A percentile compares a stretch with the other conserved stretches of the same genome.
Evolutionary conservation across 257 asterid species (phyloP).

Genomic region (Plantago elongata): DNA sequence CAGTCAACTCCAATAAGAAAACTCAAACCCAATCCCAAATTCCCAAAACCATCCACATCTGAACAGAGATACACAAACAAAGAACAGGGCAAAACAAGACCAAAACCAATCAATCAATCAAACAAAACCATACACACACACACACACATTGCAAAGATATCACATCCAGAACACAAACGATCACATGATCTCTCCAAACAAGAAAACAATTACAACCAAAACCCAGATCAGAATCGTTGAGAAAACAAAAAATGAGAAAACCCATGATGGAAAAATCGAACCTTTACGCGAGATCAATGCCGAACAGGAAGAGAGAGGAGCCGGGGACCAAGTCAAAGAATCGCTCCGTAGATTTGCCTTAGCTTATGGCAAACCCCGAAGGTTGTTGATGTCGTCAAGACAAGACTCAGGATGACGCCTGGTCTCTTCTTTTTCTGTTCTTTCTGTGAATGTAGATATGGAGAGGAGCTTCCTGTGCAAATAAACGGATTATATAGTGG

Average conservation of each 20-base stretch:
- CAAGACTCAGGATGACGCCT: slow-evolving; percentile 1
- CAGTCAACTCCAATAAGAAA: slow-evolving; percentile 18
- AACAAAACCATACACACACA: slow-evolving; percentile 19
- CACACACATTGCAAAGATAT: slow-evolving; percentile 22
- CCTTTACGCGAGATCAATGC: slow-evolving; percentile 31
- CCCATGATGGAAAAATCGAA: slow-evolving; percentile 3
- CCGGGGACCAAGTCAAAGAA: slow-evolving; percentile 10
- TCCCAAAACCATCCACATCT: slow-evolving; percentile 2
- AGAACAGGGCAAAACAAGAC: neutral
- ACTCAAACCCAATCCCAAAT: slow-evolving; percentile 3
- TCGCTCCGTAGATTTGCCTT: neutral
- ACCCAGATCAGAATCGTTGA: slow-evolving; percentile 6
- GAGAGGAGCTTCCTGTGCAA: neutral
- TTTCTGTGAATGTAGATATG: neutral
- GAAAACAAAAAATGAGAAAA: slow-evolving; percentile 1
- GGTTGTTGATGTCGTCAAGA: slow-evolving; percentile 20
- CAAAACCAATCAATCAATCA: slow-evolving; percentile 1
- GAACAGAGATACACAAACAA: slow-evolving; percentile 1
- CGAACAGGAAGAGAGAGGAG: slow-evolving; percentile 13
- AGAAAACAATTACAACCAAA: slow-evolving; percentile 11
- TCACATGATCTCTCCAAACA: neutral
- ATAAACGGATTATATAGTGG: neutral
- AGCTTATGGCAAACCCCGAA: slow-evolving; percentile 28
- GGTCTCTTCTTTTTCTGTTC: neutral
- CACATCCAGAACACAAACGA: slow-evolving; percentile 5